These are phyloP conservation scores for Brassica cretica DNA, from an alignment of 345 rosid species.

Conservation along the genomic window DNA sequence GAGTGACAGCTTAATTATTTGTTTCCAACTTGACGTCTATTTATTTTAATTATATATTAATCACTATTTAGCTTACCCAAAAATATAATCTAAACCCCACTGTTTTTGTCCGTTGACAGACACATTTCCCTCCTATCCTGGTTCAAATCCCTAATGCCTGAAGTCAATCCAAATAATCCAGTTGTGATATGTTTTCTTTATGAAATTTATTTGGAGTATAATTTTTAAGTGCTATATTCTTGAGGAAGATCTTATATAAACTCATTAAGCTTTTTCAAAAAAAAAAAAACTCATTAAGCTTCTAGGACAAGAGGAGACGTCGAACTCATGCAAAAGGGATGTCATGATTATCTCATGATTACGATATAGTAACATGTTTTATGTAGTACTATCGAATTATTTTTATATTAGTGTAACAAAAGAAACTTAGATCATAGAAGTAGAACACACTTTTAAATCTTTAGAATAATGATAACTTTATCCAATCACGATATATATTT, in stretches of 20 bases:
- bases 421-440: constrained; percentile 15
- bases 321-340: constrained; percentile 13
- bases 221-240: background rate
- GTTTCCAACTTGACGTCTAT: constrained; percentile 26
- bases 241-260: constrained; percentile 11
- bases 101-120: constrained; percentile 31
- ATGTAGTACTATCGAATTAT: background rate
- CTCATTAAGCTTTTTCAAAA: background rate
- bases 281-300: background rate
- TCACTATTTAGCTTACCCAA: constrained; percentile 7
- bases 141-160: constrained; percentile 2
- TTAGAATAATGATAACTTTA: constrained; percentile 16
- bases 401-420: constrained; percentile 8
- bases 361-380: constrained; percentile 18
- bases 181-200: background rate
- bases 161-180: constrained; percentile 2
- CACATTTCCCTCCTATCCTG: constrained; percentile 31
- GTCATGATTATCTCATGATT: constrained; percentile 46
- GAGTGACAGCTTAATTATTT: constrained; percentile 32
- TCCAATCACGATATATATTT: constrained; percentile 22
- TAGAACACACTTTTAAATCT: background rate
- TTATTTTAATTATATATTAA: constrained; percentile 10
- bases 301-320: constrained; percentile 26
- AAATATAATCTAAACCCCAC: constrained; percentile 19
- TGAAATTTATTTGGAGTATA: background rate